Base-by-base conservation (phyloP, 1,139 yeast genomes). In the Candida sojae region DNA sequence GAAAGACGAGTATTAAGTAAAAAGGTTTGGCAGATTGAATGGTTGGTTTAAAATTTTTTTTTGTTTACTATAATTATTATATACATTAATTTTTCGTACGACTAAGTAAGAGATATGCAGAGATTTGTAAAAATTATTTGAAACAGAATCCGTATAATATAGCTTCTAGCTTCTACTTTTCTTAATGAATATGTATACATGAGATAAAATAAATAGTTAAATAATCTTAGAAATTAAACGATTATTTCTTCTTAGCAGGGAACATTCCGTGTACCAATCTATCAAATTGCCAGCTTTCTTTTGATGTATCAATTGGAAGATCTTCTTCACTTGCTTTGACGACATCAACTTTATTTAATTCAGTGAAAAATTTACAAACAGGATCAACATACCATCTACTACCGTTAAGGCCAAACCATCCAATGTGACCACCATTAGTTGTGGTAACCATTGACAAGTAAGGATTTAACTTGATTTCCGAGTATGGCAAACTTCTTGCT, bases 351-450 rank as follows among this genome's bases (percentile, higher is more conserved):
- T 57, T 48, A 47, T 66, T 66, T 55, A 75, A 56, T 47, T 67
- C 73, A 25, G 61, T 59, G 49, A 75, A 71, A 21, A 73, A 58
- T 43, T 61, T 58, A 11, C 76, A 63, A 26, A 75, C 50, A 0
- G 79, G 79, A 10, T 58, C 57, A 1, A 77, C 62, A 52, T 75
- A 73, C 90, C 90, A 85, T 53, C 89, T 70, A 11, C 63, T 64
- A 32, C 82, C 79, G 43, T 67, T 65, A 53, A 66, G 68, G 43
- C 71, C 72, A 53, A 79, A 80, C 85, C 85, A 82, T 1, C 83
- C 85, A 49, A 82, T 70, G 68, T 93, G 99, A 8, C 98, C 99
- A 48, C 99, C 99, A 30, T 83, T 68, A 32, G 84, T 78, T 0
- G 97, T 88, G 44, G 84, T 80, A 13, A 86, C 71, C 57, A 88